Percentiles rank a stretch among this genome's conserved stretches.
phyloP scores from a whole-genome alignment of 1,139 yeast species.

The Saccharomyces hybrid region DNA sequence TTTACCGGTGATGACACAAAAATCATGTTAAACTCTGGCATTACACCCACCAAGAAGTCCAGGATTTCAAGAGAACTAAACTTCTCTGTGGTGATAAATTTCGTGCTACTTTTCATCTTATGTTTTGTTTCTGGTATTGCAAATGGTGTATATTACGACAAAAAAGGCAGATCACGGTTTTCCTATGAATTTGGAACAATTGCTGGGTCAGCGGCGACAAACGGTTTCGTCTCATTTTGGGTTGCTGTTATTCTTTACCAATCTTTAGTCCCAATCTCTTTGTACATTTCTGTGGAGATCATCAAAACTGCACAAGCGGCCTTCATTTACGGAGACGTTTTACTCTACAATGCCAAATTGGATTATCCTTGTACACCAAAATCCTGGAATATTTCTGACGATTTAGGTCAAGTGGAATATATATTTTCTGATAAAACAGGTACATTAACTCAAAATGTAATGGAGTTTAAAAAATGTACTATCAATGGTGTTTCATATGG shows the following conservation, averaged over 20 bases:
- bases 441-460: slow-evolving; percentile 89
- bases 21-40: slow-evolving; percentile 88
- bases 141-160: slow-evolving; percentile 67
- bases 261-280: slow-evolving; percentile 87
- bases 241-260: slow-evolving; percentile 87
- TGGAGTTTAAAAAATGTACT: slow-evolving; percentile 94
- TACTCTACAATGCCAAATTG: slow-evolving; percentile 75
- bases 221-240: slow-evolving; percentile 80
- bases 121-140: slow-evolving; percentile 79
- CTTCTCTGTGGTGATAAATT: slow-evolving; percentile 72
- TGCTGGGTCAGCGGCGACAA: slow-evolving; percentile 57
- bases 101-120: slow-evolving; percentile 60
- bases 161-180: slow-evolving; percentile 47
- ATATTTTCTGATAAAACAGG: slow-evolving; percentile 96
- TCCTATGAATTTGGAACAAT: slow-evolving; percentile 66
- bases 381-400: slow-evolving; percentile 96
- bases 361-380: slow-evolving; percentile 96
- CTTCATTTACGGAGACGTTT: slow-evolving; percentile 80
- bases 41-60: slow-evolving; percentile 83
- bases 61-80: slow-evolving; percentile 80
- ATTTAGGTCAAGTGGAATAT: slow-evolving; percentile 92
- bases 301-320: slow-evolving; percentile 91
- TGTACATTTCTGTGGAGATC: slow-evolving; percentile 90
- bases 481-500: slow-evolving; percentile 83
- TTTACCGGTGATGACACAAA: slow-evolving; percentile 90